These are phyloP conservation scores for Alloteropsis semialata DNA, from an alignment of 176 grass and related monocot species.

Conservation along the genomic window DNA sequence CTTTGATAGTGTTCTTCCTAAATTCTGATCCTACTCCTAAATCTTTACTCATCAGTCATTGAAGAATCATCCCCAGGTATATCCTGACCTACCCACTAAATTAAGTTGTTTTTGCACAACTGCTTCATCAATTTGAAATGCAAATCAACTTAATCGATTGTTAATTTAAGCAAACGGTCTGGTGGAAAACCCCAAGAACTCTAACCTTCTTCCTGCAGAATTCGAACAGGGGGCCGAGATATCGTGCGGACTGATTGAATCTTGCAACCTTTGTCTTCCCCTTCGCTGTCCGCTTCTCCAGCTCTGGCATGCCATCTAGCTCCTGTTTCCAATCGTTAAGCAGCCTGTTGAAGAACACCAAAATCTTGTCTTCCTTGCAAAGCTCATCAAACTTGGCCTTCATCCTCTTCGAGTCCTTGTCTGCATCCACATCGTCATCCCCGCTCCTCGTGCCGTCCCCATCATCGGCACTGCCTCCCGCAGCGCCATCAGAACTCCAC, in stretches of 20 bases:
- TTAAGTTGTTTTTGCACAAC: too few species aligned
- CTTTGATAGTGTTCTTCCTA: too few species aligned
- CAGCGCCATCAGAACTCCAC: too few species aligned
- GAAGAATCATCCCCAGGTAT: too few species aligned
- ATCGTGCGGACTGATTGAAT: slow-evolving; percentile 79
- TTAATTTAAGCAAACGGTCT: not conserved
- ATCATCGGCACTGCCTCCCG: slow-evolving; percentile 30
- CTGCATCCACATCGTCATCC: slow-evolving; percentile 44
- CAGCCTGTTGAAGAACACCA: slow-evolving; percentile 80
- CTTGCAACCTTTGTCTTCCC: slow-evolving; percentile 81
- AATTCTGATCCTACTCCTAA: too few species aligned
- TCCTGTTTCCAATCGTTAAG: slow-evolving; percentile 87
- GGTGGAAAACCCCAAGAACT: not conserved
- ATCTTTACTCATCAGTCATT: too few species aligned
- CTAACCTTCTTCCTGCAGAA: slow-evolving; percentile 91
- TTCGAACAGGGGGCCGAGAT: slow-evolving; percentile 76
- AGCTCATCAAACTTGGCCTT: slow-evolving; percentile 72
- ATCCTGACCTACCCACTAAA: too few species aligned
- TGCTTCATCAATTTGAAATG: too few species aligned
- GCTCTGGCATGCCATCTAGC: slow-evolving; percentile 66
- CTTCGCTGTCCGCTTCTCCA: slow-evolving; percentile 74
- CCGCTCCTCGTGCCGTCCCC: slow-evolving; percentile 33
- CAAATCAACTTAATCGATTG: not conserved
- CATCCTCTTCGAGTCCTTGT: slow-evolving; percentile 66
- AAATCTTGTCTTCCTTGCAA: slow-evolving; percentile 78